Percentiles rank a stretch among this genome's conserved stretches.
Conservation (phyloP, 176 grass and related monocot species). For the Areca catechu region DNA sequence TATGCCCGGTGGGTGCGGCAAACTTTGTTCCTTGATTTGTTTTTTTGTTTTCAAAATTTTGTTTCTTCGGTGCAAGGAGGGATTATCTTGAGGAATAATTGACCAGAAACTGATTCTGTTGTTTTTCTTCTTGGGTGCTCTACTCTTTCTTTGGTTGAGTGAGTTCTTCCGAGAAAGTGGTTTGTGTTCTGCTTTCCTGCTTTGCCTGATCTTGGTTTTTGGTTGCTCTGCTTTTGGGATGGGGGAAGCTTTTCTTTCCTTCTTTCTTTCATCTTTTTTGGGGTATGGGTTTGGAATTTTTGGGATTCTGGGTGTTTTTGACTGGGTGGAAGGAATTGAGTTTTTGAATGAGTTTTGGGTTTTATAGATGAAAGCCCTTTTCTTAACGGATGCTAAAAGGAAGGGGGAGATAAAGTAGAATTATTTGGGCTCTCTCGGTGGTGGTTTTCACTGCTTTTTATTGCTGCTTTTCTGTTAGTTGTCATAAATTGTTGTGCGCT, state of each 20-base stretch:
- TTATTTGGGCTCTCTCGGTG: neutral
- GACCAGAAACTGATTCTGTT: conserved; percentile 8
- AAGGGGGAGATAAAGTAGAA: neutral
- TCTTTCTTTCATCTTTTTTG: too few species aligned
- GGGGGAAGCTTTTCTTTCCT: too few species aligned
- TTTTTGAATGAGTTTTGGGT: neutral
- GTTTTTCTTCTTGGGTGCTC: neutral
- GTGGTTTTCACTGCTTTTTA: neutral
- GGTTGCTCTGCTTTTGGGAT: too few species aligned
- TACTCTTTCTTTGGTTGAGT: too few species aligned
- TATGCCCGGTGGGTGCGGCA: conserved; percentile 28
- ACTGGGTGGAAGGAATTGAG: neutral
- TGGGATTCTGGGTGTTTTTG: too few species aligned
- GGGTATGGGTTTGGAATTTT: too few species aligned
- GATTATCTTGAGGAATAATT: neutral
- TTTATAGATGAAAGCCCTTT: conserved; percentile 2
- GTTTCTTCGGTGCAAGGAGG: neutral
- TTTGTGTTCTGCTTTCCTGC: too few species aligned
- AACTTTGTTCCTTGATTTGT: neutral
- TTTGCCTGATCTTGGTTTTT: too few species aligned
- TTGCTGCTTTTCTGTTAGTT: neutral
- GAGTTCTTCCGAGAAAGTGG: too few species aligned
- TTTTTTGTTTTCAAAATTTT: conserved; percentile 12
- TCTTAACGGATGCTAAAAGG: neutral
- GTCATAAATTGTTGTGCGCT: too few species aligned